Base-by-base conservation (phyloP, 2,329 filamentous ascomycete genomes). In the Thermomyces lanuginosus region DNA sequence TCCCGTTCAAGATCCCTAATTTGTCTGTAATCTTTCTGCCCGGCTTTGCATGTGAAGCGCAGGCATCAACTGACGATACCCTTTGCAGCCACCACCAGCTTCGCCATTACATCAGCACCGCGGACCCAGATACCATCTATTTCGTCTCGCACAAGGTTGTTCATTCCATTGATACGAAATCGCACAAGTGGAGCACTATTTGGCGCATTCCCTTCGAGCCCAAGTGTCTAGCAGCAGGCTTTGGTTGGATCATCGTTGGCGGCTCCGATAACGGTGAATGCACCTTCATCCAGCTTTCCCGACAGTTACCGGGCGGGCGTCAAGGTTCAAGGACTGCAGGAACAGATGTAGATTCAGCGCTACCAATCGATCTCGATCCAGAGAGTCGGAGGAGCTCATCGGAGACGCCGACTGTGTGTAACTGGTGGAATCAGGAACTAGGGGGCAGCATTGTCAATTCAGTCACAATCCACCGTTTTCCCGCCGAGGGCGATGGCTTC, bases 221-320 rank as follows among this genome's bases (percentile, higher is more conserved):
- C n/a, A 70, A 80, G 55, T 95, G 86, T 51, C 69, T 93, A 5
- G 77, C 81, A n/a, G 78, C 81, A 5, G 76, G 73, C 28, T 69
- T 79, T 42, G 83, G 83, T 27, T 95, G 81, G 76, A 66, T 95
- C 19, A 92, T 81, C 42, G 80, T 84, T 24, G 89, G 86, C 24
- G 86, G 86, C 21, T 64, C 66, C 32, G 77, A 92, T 42, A 71
- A 72, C 38, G 89, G 89, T 31, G 77, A 91, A 46, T 92, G 92
- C 46, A 75, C 79, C 16, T 74, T 82, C 29, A 76, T 92, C 43
- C 72, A 68, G 38, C 60, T 84, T 22, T 41, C 49, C 34, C 44
- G 53, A 24, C 34, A 35, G 30, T 44, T 45, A 46, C 34, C 42
- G 53, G 54, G 37, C 43, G 48, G 43, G 28, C 49, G 44, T 33